phyloP scores from a whole-genome alignment of 2,329 filamentous ascomycete genomes.

The Xylariaceae sp. region DNA sequence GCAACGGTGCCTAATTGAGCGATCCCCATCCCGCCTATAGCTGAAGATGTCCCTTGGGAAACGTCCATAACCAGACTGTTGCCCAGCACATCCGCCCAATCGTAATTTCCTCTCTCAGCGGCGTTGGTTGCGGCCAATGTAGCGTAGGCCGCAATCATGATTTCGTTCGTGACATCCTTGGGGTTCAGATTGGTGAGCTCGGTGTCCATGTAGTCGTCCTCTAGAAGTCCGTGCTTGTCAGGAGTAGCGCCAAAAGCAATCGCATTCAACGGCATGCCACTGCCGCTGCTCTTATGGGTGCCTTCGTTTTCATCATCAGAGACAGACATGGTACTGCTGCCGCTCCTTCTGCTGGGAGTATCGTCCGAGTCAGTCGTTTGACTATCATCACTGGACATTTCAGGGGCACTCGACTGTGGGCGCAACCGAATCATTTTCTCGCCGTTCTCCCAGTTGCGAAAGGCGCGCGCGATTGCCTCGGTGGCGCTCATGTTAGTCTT shows the following conservation, averaged over 20 bases:
- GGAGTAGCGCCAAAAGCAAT: background rate
- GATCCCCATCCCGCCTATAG: no score
- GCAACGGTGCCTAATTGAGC: no score
- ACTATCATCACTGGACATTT: background rate
- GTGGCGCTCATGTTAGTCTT: slow-evolving; percentile 13
- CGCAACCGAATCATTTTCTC: slow-evolving; percentile 2
- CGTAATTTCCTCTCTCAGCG: background rate
- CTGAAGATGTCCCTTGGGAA: background rate
- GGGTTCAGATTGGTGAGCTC: slow-evolving; percentile 4
- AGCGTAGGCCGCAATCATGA: slow-evolving; percentile 4
- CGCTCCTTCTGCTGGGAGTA: slow-evolving; percentile 3
- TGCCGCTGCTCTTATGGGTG: background rate
- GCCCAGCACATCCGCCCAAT: slow-evolving; percentile 8
- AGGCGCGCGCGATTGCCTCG: slow-evolving; percentile 17
- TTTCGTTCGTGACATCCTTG: slow-evolving; percentile 10
- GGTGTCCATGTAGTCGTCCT: background rate
- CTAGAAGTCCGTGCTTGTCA: background rate
- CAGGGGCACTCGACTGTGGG: slow-evolving; percentile 2
- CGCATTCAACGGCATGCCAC: background rate
- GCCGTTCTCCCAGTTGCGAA: slow-evolving; percentile 17
- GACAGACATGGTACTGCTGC: background rate
- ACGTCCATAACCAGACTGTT: background rate
- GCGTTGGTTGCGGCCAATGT: slow-evolving; percentile 1
- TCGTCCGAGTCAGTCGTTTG: slow-evolving; percentile 6
- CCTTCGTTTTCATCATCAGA: background rate